These are phyloP conservation scores for Pholiota adiposa DNA, from an alignment of 1,284 basidiomycete species.

Conservation along the genomic window DNA sequence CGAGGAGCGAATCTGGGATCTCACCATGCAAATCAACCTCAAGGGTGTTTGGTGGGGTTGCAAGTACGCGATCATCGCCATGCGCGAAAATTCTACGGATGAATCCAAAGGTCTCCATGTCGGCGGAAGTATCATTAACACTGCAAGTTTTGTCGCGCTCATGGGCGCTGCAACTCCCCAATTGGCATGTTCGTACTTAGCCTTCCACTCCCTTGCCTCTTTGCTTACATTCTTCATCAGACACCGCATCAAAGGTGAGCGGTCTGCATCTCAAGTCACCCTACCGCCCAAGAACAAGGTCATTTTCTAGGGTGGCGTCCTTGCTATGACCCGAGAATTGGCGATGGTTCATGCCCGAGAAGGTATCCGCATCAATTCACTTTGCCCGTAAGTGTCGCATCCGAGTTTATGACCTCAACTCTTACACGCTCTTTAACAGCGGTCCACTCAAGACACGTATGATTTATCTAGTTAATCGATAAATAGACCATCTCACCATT, in stretches of 20 bases:
- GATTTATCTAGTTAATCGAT: constrained; percentile 28
- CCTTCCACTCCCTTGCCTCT: not conserved
- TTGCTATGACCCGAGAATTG: constrained; percentile 97
- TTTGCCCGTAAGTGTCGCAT: constrained; percentile 81
- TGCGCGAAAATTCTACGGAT: constrained; percentile 90
- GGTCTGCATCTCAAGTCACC: not conserved
- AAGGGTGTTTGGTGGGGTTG: constrained; percentile 99
- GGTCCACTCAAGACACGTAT: constrained; percentile 91
- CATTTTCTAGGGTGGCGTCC: constrained; percentile 78
- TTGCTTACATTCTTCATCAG: constrained; percentile 39
- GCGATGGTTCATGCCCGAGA: constrained; percentile 97
- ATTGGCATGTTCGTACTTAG: constrained; percentile 77
- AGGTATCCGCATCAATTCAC: constrained; percentile 92
- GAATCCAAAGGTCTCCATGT: constrained; percentile 76
- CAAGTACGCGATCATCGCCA: constrained; percentile 95
- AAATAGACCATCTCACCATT: constrained; percentile 5
- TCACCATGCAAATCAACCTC: constrained; percentile 93
- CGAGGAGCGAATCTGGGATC: constrained; percentile 94
- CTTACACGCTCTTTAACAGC: constrained; percentile 42
- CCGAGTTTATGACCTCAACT: not conserved
- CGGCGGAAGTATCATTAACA: constrained; percentile 97
- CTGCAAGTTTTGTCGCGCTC: constrained; percentile 92
- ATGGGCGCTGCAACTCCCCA: constrained; percentile 96
- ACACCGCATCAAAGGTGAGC: constrained; percentile 82
- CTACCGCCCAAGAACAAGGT: constrained; percentile 1